Percentiles rank a stretch among this genome's conserved stretches.
Evolutionary conservation across 2,329 filamentous ascomycete species (phyloP).

Genomic region (Fulvia fulva): DNA sequence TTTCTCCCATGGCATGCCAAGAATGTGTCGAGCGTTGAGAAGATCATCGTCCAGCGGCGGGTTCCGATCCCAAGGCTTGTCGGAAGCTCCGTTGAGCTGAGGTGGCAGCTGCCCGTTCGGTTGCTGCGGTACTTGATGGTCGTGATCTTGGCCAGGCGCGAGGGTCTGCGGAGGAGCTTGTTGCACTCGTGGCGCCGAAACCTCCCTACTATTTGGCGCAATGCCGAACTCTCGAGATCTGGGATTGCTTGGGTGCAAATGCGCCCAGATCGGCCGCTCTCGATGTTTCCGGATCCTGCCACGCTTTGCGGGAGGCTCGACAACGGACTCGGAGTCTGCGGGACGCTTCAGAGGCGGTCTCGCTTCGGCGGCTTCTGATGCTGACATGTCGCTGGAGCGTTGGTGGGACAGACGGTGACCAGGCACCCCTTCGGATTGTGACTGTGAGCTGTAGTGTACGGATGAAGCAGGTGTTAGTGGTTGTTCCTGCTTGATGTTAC

Average conservation of each 20-base stretch:
- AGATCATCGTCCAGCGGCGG: conserved; percentile 26
- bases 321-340: conserved; percentile 22
- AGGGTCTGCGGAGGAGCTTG: conserved; percentile 6
- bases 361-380: background rate
- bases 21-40: conserved; percentile 20
- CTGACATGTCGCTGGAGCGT: background rate
- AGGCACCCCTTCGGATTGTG: background rate
- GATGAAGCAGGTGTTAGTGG: background rate
- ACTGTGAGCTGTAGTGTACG: background rate
- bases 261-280: conserved; percentile 33
- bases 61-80: conserved; percentile 8
- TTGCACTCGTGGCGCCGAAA: conserved; percentile 3
- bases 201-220: conserved; percentile 2
- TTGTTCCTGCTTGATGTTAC: background rate
- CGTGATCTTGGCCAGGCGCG: background rate
- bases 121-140: background rate
- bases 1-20: conserved; percentile 32
- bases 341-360: conserved; percentile 25
- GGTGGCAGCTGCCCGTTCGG: conserved; percentile 1
- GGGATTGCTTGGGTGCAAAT: conserved; percentile 30
- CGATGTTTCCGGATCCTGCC: conserved; percentile 26
- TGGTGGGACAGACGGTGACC: background rate
- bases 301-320: conserved; percentile 28
- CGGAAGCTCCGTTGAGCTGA: conserved; percentile 4
- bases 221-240: conserved; percentile 3